A percentile compares a stretch with the other conserved stretches of the same genome.
Evolutionary conservation across 2,329 filamentous ascomycete species (phyloP).

Genomic region (Aspergillus ochraceoroseus): DNA sequence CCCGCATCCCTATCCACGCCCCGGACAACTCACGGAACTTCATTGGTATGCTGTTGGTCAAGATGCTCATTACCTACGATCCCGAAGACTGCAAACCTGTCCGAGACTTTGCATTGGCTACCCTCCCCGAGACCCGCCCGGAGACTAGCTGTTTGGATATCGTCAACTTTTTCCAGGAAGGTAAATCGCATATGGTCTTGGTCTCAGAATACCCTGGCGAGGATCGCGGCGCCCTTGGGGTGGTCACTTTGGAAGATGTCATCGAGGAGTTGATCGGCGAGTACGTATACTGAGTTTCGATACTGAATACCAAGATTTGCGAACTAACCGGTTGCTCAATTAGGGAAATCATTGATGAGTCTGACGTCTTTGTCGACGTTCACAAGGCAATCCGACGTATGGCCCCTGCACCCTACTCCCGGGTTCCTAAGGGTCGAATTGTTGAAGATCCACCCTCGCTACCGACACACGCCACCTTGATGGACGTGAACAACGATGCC

Average conservation of each 20-base stretch:
- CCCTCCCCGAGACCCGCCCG: conserved; percentile 86
- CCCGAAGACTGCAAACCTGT: conserved; percentile 86
- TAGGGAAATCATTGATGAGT: conserved; percentile 97
- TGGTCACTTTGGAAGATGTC: conserved; percentile 94
- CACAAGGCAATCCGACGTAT: conserved; percentile 94
- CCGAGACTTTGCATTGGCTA: conserved; percentile 84
- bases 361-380: conserved; percentile 95
- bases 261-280: conserved; percentile 98
- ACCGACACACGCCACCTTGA: conserved; percentile 33
- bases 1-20: conserved; percentile 88
- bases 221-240: conserved; percentile 81
- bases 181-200: conserved; percentile 97
- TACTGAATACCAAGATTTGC: background rate
- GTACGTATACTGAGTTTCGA: conserved; percentile 52
- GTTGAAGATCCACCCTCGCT: conserved; percentile 45
- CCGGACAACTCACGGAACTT: conserved; percentile 81
- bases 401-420: conserved; percentile 73
- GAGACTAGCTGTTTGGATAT: conserved; percentile 97
- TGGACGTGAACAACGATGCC: conserved; percentile 46
- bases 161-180: conserved; percentile 99
- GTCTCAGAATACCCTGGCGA: conserved; percentile 90
- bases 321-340: conserved; percentile 21
- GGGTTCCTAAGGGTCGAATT: conserved; percentile 56
- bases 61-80: conserved; percentile 98
- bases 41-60: conserved; percentile 95